Percentiles rank a stretch among this genome's conserved stretches.
Evolutionary conservation across 257 asterid genomes (phyloP).

Genomic region (Petunia secreta): DNA sequence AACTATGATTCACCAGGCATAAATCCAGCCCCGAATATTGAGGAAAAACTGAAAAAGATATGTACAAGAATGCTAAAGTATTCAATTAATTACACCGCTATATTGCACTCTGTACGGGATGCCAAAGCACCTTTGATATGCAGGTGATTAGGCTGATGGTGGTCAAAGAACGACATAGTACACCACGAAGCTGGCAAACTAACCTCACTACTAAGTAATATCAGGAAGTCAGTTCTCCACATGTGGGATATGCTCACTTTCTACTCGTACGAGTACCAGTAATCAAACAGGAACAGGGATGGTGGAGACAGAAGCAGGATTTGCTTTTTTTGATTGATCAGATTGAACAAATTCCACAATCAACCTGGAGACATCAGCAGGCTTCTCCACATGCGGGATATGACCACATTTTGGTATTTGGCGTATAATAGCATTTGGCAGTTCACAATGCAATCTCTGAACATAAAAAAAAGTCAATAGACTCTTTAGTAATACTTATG

Average conservation of each 20-base stretch:
- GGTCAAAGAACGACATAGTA: slow-evolving; percentile 5
- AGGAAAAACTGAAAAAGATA: not conserved
- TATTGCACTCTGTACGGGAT: slow-evolving; percentile 15
- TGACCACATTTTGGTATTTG: slow-evolving; percentile 89
- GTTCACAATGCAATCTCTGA: slow-evolving; percentile 78
- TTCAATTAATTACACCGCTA: not conserved
- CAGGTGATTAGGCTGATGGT: not conserved
- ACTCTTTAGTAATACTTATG: not conserved
- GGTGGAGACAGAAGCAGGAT: not conserved
- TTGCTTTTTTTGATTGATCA: slow-evolving; percentile 30
- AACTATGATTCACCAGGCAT: not conserved
- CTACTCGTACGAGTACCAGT: slow-evolving; percentile 1
- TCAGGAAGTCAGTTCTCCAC: not conserved
- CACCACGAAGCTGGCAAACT: not conserved
- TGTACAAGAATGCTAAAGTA: not conserved
- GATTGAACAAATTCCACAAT: slow-evolving; percentile 55
- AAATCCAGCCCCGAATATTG: not conserved
- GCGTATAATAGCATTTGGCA: slow-evolving; percentile 71
- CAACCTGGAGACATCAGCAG: slow-evolving; percentile 67
- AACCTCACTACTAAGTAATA: not conserved
- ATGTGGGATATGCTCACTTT: not conserved
- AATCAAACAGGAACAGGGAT: not conserved
- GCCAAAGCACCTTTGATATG: not conserved
- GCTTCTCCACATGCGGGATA: slow-evolving; percentile 91
- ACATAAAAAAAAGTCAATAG: not conserved